These are phyloP conservation scores for Penicillium sp. DNA, from an alignment of 2,329 filamentous ascomycete species.

Conservation along the genomic window DNA sequence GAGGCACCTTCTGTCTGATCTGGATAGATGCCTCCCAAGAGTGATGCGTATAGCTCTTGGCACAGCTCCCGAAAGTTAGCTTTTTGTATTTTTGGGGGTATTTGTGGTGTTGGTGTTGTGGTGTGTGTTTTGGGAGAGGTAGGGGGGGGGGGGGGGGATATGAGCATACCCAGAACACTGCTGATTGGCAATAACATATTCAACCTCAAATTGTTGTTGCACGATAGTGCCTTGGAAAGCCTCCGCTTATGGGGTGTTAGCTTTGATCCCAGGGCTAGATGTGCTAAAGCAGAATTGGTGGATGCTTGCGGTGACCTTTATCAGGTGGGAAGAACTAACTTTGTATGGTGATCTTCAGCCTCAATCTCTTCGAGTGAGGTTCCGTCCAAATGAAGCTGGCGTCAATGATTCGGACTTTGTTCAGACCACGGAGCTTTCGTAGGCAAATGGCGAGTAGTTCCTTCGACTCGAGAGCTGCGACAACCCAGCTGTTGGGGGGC, in stretches of 20 bases:
- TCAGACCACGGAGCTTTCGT: conserved; percentile 79
- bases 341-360: conserved; percentile 85
- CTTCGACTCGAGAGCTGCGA: conserved; percentile 80
- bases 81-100: too few species aligned
- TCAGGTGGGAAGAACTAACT: background rate
- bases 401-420: conserved; percentile 91
- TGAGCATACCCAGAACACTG: conserved; percentile 71
- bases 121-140: too few species aligned
- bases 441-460: conserved; percentile 91
- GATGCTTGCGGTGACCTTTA: background rate
- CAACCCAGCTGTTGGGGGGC: conserved; percentile 82
- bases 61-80: too few species aligned
- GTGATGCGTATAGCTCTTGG: conserved; percentile 41
- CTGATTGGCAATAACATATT: conserved; percentile 85
- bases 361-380: conserved; percentile 87
- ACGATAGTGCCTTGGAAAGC: conserved; percentile 67
- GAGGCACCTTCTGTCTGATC: conserved; percentile 92
- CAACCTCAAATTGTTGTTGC: conserved; percentile 93
- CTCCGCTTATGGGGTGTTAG: conserved; percentile 67
- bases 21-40: conserved; percentile 93
- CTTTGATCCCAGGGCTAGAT: background rate
- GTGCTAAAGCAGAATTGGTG: background rate
- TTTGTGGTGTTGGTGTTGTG: too few species aligned
- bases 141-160: background rate
- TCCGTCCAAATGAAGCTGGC: conserved; percentile 98